Conservation (phyloP, 805 yeast species). For the Ogataea angusta region DNA sequence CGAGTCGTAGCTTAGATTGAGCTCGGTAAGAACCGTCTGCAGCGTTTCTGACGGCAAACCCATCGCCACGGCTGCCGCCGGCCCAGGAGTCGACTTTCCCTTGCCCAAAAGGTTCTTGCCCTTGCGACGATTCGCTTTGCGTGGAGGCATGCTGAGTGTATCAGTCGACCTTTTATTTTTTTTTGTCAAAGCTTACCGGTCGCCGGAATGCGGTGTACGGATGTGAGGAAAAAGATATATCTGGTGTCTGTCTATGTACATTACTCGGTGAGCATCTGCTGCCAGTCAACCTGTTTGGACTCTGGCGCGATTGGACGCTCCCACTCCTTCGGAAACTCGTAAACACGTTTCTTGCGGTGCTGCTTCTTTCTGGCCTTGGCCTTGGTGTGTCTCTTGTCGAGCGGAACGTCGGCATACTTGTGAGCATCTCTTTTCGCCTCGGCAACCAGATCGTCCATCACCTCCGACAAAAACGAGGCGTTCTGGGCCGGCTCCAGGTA, state of each 20-base stretch:
- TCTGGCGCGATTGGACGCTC: constrained; percentile 71
- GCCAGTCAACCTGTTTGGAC: constrained; percentile 32
- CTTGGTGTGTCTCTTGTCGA: constrained; percentile 69
- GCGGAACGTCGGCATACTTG: constrained; percentile 77
- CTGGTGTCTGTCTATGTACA: constrained; percentile 6
- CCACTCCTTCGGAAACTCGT: constrained; percentile 79
- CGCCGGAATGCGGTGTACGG: constrained; percentile 9
- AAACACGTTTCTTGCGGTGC: constrained; percentile 38
- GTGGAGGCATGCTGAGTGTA: constrained; percentile 25
- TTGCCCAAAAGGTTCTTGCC: constrained; percentile 24
- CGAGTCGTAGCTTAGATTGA: constrained; percentile 54
- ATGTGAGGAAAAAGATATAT: neutral
- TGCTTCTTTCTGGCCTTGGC: constrained; percentile 41
- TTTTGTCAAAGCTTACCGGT: neutral
- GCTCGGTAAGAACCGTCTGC: constrained; percentile 48
- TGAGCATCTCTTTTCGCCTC: constrained; percentile 58
- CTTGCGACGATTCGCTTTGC: constrained; percentile 21
- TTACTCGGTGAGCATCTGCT: constrained; percentile 5
- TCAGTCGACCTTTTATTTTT: constrained; percentile 7
- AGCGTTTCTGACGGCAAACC: constrained; percentile 40
- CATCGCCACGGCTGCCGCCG: constrained; percentile 3
- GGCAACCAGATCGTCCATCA: constrained; percentile 54
- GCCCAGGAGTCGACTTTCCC: constrained; percentile 16
- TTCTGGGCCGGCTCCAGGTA: constrained; percentile 83
- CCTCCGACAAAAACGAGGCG: constrained; percentile 65